Percentiles rank a stretch among this genome's conserved stretches.
These are phyloP conservation scores for Alliaria petiolata DNA, from an alignment of 345 rosid species.

Conservation along the genomic window DNA sequence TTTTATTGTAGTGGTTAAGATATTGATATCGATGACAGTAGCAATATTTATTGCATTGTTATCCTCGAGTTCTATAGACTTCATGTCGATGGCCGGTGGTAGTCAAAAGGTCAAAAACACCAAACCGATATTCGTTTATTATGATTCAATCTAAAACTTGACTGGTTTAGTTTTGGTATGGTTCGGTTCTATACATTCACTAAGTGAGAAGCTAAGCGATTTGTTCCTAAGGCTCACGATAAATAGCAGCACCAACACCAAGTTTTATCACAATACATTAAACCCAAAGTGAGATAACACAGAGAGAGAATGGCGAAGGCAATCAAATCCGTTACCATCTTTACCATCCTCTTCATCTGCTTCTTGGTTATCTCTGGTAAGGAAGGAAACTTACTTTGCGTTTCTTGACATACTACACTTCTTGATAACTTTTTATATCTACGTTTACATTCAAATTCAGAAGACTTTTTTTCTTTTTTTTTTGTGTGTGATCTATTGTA, in stretches of 20 bases:
- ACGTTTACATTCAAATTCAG: no score
- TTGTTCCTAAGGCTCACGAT: no score
- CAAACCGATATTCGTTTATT: no score
- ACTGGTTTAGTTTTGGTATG: slow-evolving; percentile 13
- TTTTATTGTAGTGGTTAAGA: no score
- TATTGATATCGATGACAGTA: no score
- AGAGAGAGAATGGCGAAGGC: slow-evolving; percentile 10
- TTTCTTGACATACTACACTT: neutral
- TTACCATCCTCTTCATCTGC: slow-evolving; percentile 2
- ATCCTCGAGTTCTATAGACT: no score
- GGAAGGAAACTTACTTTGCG: no score
- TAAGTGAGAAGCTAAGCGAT: neutral
- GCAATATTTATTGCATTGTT: no score
- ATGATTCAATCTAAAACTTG: neutral
- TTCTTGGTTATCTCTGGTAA: slow-evolving; percentile 24
- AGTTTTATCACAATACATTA: neutral
- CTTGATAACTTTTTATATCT: no score
- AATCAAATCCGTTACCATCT: slow-evolving; percentile 1
- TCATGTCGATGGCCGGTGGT: no score
- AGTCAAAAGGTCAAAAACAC: no score
- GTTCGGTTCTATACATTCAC: neutral
- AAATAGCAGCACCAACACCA: slow-evolving; percentile 20
- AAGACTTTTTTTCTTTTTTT: no score
- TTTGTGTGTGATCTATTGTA: neutral
- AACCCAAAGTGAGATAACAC: neutral